Conservation (phyloP, 202 grass and related monocot species). For the Eragrostis tef region DNA sequence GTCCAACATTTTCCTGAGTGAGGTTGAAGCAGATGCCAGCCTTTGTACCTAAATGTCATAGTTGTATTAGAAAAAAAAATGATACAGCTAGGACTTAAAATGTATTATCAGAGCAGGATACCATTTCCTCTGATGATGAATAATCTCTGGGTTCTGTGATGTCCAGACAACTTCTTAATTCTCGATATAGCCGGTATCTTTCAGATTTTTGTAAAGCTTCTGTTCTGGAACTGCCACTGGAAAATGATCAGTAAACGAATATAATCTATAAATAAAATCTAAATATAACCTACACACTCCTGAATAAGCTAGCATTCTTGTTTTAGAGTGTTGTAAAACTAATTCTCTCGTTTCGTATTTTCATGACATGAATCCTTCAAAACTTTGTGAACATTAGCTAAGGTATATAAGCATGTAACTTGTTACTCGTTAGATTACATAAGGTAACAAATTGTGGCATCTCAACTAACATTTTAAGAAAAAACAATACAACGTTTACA, state of each 20-base stretch:
- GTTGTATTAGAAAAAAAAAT: constrained; percentile 41
- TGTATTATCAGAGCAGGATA: constrained; percentile 54
- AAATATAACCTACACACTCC: constrained; percentile 23
- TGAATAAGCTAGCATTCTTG: constrained; percentile 14
- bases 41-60: constrained; percentile 65
- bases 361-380: constrained; percentile 29
- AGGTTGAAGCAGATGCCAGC: constrained; percentile 61
- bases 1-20: constrained; percentile 66
- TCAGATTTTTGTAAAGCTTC: constrained; percentile 68
- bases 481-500: not conserved
- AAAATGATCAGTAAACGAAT: constrained; percentile 31
- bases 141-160: constrained; percentile 65
- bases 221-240: constrained; percentile 57
- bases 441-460: not conserved
- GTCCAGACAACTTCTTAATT: constrained; percentile 72
- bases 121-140: constrained; percentile 79
- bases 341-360: constrained; percentile 26
- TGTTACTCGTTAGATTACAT: constrained; percentile 5
- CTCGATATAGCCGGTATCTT: constrained; percentile 70
- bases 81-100: constrained; percentile 21
- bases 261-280: constrained; percentile 36
- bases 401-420: constrained; percentile 31
- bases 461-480: not conserved
- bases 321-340: constrained; percentile 12
- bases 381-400: not conserved